Evolutionary conservation across 768 basidiomycete genomes (phyloP), one percentile per base, ranked within the genome.

Genomic region (Tubosaeta sp.): DNA sequence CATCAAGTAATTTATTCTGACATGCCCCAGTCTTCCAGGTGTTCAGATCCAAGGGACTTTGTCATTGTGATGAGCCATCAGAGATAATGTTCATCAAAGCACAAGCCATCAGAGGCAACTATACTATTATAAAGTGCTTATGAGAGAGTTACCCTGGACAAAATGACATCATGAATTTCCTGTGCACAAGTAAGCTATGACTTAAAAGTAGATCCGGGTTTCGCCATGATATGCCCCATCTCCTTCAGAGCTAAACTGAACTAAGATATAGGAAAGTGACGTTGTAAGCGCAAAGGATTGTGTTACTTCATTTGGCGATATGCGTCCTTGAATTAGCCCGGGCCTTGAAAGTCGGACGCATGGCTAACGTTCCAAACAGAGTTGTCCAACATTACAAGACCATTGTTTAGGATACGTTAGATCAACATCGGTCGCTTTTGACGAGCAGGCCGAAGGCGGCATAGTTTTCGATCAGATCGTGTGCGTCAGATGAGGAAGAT

Each of bases 351-450:
- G 44, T 44, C 26, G 22, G 31, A 49, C 26, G 26, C 39, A 22
- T 31, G 43, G 29, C 39, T n/a, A 16, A 6, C 2, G 32, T 25
- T 42, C 43, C 37, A 44, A 32, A 16, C 25, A 26, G 46, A 54
- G 46, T 42, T 14, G 33, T 31, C 13, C 9, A 35, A 49, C 34
- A 52, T 38, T 44, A 55, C 22, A 34, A 35, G 39, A 50, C 56
- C 55, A 57, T 55, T 58, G 54, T 48, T 53, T 44, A 46, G 46
- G 43, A 39, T 29, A 43, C 10, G 43, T 55, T 66, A 57, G 53
- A 61, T 61, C 50, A 56, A 56, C 66, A 62, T 48, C 59, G 50
- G 31, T 14, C 37, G 46, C 51, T 46, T 45, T 48, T 48, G 45
- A 44, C 50, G 49, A 41, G 27, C 64, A 43, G 42, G 53, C 56